Evolutionary conservation across 305 asterid genomes (phyloP).

Genomic region (Plantago lanceolata): DNA sequence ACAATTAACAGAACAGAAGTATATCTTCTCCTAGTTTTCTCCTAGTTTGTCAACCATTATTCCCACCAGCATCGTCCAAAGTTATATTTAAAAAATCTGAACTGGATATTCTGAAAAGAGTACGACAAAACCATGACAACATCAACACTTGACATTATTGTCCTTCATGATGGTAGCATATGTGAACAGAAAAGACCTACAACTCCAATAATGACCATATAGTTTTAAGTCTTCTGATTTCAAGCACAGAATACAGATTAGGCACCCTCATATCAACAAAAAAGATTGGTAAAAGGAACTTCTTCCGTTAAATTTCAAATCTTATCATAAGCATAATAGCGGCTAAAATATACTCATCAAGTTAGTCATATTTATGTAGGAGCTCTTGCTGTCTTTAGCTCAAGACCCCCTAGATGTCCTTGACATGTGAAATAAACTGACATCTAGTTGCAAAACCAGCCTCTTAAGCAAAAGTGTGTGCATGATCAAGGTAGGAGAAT

Average conservation of each 20-base stretch:
- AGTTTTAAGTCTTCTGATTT: no score
- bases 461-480: not conserved
- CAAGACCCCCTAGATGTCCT: conserved; percentile 2
- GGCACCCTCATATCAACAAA: no score
- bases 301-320: no score
- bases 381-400: not conserved
- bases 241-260: no score
- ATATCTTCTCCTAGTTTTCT: not conserved
- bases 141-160: no score
- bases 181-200: no score
- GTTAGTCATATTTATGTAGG: not conserved
- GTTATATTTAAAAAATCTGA: not conserved
- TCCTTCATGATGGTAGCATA: no score
- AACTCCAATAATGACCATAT: no score
- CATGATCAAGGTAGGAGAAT: not conserved
- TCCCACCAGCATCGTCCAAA: no score
- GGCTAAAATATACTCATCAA: not conserved
- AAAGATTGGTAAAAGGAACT: no score
- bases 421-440: not conserved
- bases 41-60: not conserved
- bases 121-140: not conserved
- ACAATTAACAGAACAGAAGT: not conserved
- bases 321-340: no score
- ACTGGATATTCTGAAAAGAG: not conserved
- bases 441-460: not conserved